Base-by-base conservation (phyloP, 176 grass and related monocot genomes). In the Hordeum marinum region DNA sequence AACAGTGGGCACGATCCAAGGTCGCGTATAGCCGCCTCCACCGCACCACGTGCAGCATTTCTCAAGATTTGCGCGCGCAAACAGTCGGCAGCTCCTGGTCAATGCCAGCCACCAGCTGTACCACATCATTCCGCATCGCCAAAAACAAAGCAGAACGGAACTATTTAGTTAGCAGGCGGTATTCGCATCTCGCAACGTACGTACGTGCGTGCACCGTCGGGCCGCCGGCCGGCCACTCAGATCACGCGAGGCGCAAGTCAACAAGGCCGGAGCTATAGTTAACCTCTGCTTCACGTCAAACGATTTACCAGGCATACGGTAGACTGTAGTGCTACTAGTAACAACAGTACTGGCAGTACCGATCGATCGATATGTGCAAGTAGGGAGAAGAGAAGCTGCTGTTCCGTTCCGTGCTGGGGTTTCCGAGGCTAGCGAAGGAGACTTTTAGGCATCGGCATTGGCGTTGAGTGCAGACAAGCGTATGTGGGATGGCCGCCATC, bases 381-480 rank as follows among this genome's bases (percentile, higher is more conserved):
- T 11, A 41, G 76, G 59, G 31, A 65, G 59, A 75, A 37, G 31
- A 65, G 59, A 75, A 37, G 43, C 14, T 4, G 37, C 43, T 21
- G 15, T 6, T 11, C 50, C 79, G 58, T 72, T 8, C 65, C 73
- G 74, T 68, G 67, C 74, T 79, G 36, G 67, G 52, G n/a, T 61
- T 89, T 75, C 70, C 88, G 57, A 90, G 67, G 75, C 43, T 29
- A 40, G 75, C 4, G 65, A 55, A 42, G 55, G 78, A 85, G 76
- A 87, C 81, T 87, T 91, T 14, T 40, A 84, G 81, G 77, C 77
- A 70, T 87, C 76, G 76, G 85, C 63, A 70, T 57, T 70, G 82
- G 85, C 60, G 82, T 90, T 80, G 89, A 92, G 87, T 87, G 75
- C 79, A 63, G 81, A 89, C 78, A 86, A 86, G 57, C 69, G 40